Evolutionary conservation across 768 basidiomycete species (phyloP), one percentile per base, ranked within the genome.

Genomic region (Leucosporidium scottii): DNA sequence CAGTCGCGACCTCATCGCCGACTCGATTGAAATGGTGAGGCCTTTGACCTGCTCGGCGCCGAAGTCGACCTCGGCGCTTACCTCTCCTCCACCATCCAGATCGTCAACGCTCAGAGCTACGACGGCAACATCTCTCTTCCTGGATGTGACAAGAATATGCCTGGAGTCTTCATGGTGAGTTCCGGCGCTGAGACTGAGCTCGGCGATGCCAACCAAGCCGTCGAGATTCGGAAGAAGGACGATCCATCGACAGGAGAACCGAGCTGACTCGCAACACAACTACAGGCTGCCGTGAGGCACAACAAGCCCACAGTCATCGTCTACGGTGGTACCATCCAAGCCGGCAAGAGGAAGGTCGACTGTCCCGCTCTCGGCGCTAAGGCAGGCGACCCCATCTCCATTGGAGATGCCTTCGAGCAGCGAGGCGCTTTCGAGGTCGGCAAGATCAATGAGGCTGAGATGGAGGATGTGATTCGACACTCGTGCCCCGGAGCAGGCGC

Each of bases 61-160:
- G 34, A 36, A 36, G 34, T 12, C 12, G 34, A 36, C 34, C 34
- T 36, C 34, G n/a, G n/a, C n/a, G n/a, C n/a, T n/a, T n/a, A n/a
- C 12, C 34, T 36, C 34, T 5, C 12, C 12, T 12, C 12, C 12
- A 36, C 34, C 34, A 5, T 36, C 12, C 34, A 36, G 34, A 72
- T 70, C 61, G 68, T 68, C 55, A 21, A 62, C 51, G 72, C 73
- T 27, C 90, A 92, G 80, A 85, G 90, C 74, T 91, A 92, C 73
- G 91, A 93, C 68, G 90, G 85, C 18, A 90, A 91, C 53, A 71
- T 92, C 73, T 85, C 88, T 8, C 83, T 91, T 62, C 91, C 91
- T 23, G 90, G 90, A 64, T 92, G 90, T 72, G 90, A 92, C 79
- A 92, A 92, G 81, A 92, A 92, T 72, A 74, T 92, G 91, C 90